Conservation (phyloP, 1,139 yeast species). For the Magnusiomyces suaveolens region DNA sequence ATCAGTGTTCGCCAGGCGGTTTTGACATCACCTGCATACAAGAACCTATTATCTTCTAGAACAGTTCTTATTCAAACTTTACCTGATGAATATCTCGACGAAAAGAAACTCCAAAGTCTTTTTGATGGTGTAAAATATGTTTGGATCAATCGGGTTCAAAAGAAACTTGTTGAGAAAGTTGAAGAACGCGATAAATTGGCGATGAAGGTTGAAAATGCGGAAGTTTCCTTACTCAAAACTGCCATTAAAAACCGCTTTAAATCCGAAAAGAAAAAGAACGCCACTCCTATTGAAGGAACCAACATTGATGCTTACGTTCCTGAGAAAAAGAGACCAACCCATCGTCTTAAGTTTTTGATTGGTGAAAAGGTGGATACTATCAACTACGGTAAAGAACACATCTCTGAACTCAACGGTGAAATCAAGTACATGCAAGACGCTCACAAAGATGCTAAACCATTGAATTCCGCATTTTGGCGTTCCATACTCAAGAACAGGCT, state of each 20-base stretch:
- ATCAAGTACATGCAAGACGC: constrained; percentile 50
- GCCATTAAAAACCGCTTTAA: constrained; percentile 55
- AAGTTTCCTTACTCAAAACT: constrained; percentile 46
- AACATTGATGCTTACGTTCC: constrained; percentile 61
- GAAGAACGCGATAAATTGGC: constrained; percentile 55
- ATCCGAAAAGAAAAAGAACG: constrained; percentile 49
- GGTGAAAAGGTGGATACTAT: constrained; percentile 85
- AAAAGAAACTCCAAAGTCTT: constrained; percentile 46
- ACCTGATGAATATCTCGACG: constrained; percentile 57
- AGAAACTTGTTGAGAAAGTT: constrained; percentile 49
- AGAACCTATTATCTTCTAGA: constrained; percentile 62
- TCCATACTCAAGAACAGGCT: constrained; percentile 76
- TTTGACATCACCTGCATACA: constrained; percentile 69
- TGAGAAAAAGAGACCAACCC: constrained; percentile 66
- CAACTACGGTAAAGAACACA: constrained; percentile 53
- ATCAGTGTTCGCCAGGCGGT: constrained; percentile 73
- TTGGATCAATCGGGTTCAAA: constrained; percentile 62
- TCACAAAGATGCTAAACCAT: constrained; percentile 35
- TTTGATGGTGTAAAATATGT: constrained; percentile 67
- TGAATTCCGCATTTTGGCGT: constrained; percentile 72
- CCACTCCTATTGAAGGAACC: constrained; percentile 35
- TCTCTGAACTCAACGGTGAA: constrained; percentile 59
- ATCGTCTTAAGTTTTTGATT: constrained; percentile 51
- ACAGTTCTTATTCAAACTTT: constrained; percentile 74
- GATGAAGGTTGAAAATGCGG: constrained; percentile 57